Base-by-base conservation (phyloP, 140 eudicot genomes). In the Erigeron philadelphicus region DNA sequence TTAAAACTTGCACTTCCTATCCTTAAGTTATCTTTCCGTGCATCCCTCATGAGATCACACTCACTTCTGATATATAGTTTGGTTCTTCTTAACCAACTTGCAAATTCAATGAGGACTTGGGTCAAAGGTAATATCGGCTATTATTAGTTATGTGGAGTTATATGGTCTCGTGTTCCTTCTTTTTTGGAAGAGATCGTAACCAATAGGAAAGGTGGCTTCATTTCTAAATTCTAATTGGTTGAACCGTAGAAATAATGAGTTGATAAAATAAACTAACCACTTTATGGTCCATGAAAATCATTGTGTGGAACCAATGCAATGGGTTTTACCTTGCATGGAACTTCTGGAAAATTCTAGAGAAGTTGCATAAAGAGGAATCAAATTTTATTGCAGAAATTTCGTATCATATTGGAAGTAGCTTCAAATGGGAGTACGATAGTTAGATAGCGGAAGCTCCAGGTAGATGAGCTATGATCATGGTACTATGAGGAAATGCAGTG, bases 381-480 rank as follows among this genome's bases (percentile, higher is more conserved):
- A 49, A 8, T 61, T 62, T 2, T 9, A 38, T 63, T 41, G 46
- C 35, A 12, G 68, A 25, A 61, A 12, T 18, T 72, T 41, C 56
- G 5, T 41, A 52, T 62, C 38, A 11, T 55, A n/a, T 21, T 53
- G 61, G 43, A 63, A 61, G 31, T 18, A 72, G 70, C 64, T 61
- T 72, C 54, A 17, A 38, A 9, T 72, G 61, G 70, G 61, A 40
- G 49, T 60, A 60, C 6, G 23, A 18, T 69, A 42, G 46, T 31
- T 68, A 42, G 40, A 38, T 15, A 69, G 1, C 11, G 53, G 42
- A 69, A 72, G 53, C 61, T 9, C n/a, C 9, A 17, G 58, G 44
- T 59, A n/a, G 25, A 71, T 59, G 48, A 48, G 44, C 17, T 57
- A 57, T 5, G 59, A 71, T 21, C 44, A 57, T 57, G 73, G 53